Conservation (phyloP, 2,329 filamentous ascomycete species). For the Aureobasidium sp. region DNA sequence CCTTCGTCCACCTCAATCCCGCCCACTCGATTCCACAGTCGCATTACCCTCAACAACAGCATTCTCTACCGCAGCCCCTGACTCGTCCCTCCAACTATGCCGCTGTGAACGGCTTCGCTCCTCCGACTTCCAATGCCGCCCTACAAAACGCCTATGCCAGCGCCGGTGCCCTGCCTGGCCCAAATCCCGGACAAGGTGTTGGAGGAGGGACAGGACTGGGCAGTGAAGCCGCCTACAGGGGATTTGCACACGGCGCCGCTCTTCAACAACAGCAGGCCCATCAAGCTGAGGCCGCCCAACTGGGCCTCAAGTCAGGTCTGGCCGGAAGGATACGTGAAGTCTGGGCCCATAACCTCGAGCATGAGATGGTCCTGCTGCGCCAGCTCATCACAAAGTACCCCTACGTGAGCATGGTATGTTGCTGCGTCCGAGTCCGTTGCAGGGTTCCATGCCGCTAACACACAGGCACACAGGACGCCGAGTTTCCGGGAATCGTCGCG, state of each 20-base stretch:
- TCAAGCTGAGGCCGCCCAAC: constrained; percentile 28
- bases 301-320: constrained; percentile 46
- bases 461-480: constrained; percentile 62
- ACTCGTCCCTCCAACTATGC: constrained; percentile 63
- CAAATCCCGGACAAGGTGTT: constrained; percentile 20
- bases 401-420: constrained; percentile 90
- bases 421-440: background rate
- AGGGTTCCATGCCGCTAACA: background rate
- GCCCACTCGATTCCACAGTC: constrained; percentile 38
- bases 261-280: constrained; percentile 39
- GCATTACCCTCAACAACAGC: constrained; percentile 28
- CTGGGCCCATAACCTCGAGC: constrained; percentile 83
- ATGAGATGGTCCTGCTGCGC: constrained; percentile 81
- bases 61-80: constrained; percentile 44
- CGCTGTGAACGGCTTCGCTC: constrained; percentile 28
- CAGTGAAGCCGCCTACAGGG: constrained; percentile 79
- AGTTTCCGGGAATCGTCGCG: constrained; percentile 96
- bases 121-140: constrained; percentile 46
- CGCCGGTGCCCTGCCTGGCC: constrained; percentile 3
- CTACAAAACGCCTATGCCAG: constrained; percentile 24
- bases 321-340: constrained; percentile 89
- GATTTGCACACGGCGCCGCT: constrained; percentile 66
- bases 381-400: constrained; percentile 82
- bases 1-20: constrained; percentile 49
- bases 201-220: constrained; percentile 57